phyloP scores from a whole-genome alignment of 441 rosid species.

The Gossypium gossypioides region DNA sequence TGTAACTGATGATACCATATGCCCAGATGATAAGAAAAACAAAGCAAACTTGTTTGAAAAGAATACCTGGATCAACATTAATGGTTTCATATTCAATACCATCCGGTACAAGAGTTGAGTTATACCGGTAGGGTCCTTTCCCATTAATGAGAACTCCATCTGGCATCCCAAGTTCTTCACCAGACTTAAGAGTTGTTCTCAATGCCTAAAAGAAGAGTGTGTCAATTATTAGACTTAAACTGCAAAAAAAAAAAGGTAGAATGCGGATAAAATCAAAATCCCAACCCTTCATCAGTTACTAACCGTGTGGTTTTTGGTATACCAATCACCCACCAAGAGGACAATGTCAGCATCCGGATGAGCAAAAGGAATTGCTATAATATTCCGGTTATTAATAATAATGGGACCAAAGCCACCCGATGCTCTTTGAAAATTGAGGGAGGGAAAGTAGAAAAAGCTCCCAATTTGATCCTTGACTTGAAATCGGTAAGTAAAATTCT shows the following conservation, averaged over 20 bases:
- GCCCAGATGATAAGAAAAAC: conserved; percentile 3
- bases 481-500: conserved; percentile 65
- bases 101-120: conserved; percentile 57
- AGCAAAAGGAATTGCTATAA: conserved; percentile 64
- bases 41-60: not conserved
- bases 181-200: conserved; percentile 58
- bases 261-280: not conserved
- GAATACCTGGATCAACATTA: conserved; percentile 63
- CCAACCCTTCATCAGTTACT: conserved; percentile 19
- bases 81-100: conserved; percentile 63
- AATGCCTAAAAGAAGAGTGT: conserved; percentile 42
- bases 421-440: conserved; percentile 74
- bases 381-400: conserved; percentile 47
- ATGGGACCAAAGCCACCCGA: conserved; percentile 88
- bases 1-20: not conserved
- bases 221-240: not conserved
- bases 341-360: conserved; percentile 67
- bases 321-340: conserved; percentile 82
- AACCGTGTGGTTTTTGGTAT: conserved; percentile 63
- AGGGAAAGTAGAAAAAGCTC: conserved; percentile 74
- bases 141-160: conserved; percentile 92
- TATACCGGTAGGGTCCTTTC: conserved; percentile 77
- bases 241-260: not conserved
- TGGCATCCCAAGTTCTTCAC: conserved; percentile 85
- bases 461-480: conserved; percentile 95